Base-by-base conservation (phyloP, 164 flowering plant species). In the Brasenia schreberi region DNA sequence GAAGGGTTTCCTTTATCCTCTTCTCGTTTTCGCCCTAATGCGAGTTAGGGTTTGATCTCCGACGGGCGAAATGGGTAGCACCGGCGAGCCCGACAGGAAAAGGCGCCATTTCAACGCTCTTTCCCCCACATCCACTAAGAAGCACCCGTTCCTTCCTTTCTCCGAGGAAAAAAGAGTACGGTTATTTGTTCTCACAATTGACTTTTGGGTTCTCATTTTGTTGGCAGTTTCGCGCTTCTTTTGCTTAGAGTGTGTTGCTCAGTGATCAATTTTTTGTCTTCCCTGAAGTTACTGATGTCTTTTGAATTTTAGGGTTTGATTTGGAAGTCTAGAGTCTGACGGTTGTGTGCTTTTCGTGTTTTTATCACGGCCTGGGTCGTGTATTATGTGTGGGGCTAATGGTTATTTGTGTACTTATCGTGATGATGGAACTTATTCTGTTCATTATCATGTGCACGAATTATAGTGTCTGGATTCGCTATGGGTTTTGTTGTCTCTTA, bases 121-220 rank as follows among this genome's bases (percentile, higher is more conserved):
- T 27, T 85, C 97, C 42, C 88, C 93, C 5, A 81, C 96, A 27
- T 72, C 81, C 63, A 73, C 80, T 7, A 93, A 84, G 81, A 88
- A 84, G 73, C 86, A 76, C 27, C 80, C 85, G 2, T 79, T 81
- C 43, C 64, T 72, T 64, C 88, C 92, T 7, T 45, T 73, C 23
- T 83, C 96, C 9, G 96, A 90, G 69, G 97, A 90, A 58, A 90
- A 86, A 68, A 92, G 90, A 94, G 98, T 88, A 44, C 53, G 7
- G 3, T 45, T 23, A 27, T 42, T 52, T 39, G 9, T 4, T 67
- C 52, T 33, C 27, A 9, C 23, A 9, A 49, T 49, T 49, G 56
- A 49, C 12, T 49, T 49, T 9, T 49, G 56, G 56, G 56, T 49
- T 49, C 16, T 49, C 0, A 49, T 49, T 49, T 14, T 49, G 16